Percentiles rank a stretch among this genome's conserved stretches.
These are phyloP conservation scores for Penicillium silybi DNA, from an alignment of 495 filamentous ascomycete species.

Conservation along the genomic window DNA sequence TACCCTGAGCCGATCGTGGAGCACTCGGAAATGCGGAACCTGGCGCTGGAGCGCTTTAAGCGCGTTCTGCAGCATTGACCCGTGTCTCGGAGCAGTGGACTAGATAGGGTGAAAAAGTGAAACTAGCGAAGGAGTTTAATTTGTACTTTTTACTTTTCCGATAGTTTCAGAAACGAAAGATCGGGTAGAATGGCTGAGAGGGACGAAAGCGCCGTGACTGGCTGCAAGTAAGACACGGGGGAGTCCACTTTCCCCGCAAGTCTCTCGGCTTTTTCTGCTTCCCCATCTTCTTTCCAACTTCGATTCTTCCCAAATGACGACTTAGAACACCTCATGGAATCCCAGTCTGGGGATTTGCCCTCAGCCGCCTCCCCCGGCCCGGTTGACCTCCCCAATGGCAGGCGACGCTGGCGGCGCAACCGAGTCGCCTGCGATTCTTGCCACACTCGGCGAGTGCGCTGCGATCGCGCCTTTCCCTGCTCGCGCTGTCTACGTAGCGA, in stretches of 20 bases:
- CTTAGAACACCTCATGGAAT: constrained; percentile 29
- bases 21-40: constrained; percentile 63
- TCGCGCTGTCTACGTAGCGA: constrained; percentile 44
- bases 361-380: constrained; percentile 18
- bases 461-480: constrained; percentile 47
- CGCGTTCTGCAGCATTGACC: constrained; percentile 29
- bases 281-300: constrained; percentile 4
- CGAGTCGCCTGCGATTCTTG: constrained; percentile 46
- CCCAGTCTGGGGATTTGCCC: constrained; percentile 28
- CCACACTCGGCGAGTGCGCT: constrained; percentile 45
- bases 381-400: constrained; percentile 32
- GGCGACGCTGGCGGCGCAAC: constrained; percentile 45
- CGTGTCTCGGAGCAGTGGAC: not conserved
- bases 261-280: constrained; percentile 8
- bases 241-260: not conserved
- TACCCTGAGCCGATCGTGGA: constrained; percentile 76
- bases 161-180: no score
- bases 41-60: constrained; percentile 72
- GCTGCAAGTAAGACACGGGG: no score
- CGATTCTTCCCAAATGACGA: constrained; percentile 17
- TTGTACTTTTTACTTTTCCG: not conserved
- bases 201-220: not conserved
- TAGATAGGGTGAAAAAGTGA: not conserved
- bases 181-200: no score
- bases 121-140: not conserved